These are phyloP conservation scores for Croton laevigatus DNA, from an alignment of 441 rosid genomes.

Conservation along the genomic window DNA sequence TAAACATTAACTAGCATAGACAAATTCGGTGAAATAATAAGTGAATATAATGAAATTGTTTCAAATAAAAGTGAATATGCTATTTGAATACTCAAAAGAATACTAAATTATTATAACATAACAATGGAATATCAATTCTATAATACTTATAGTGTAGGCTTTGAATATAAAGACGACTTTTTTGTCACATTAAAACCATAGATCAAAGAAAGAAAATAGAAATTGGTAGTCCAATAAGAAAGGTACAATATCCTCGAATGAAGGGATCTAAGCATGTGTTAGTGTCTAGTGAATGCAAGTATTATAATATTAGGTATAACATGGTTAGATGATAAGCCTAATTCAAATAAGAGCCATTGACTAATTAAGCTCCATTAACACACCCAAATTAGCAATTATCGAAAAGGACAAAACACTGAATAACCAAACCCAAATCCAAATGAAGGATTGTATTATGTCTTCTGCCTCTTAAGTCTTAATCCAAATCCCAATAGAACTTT, in stretches of 20 bases:
- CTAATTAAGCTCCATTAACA: neutral
- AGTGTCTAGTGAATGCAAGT: neutral
- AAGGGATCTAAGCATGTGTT: slow-evolving; percentile 12
- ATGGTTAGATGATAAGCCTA: neutral
- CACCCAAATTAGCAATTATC: slow-evolving; percentile 11
- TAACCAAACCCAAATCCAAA: slow-evolving; percentile 26
- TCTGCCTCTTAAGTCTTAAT: no score
- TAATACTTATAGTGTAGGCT: no score
- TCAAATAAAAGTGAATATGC: no score
- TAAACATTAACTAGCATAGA: no score
- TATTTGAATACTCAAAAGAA: no score
- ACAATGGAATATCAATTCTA: no score
- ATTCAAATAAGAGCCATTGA: neutral
- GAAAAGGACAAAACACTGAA: slow-evolving; percentile 28
- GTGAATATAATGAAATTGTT: no score
- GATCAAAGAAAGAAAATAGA: neutral
- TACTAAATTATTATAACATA: no score
- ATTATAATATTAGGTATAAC: neutral
- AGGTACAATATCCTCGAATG: neutral
- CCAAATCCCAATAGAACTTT: slow-evolving; percentile 37
- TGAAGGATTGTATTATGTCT: no score
- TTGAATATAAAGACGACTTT: no score
- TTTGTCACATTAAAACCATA: no score
- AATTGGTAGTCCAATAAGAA: neutral
- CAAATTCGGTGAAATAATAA: no score